A percentile compares a stretch with the other conserved stretches of the same genome.
phyloP scores from a whole-genome alignment of 176 grass and related monocot species.

The Phyllostachys edulis region DNA sequence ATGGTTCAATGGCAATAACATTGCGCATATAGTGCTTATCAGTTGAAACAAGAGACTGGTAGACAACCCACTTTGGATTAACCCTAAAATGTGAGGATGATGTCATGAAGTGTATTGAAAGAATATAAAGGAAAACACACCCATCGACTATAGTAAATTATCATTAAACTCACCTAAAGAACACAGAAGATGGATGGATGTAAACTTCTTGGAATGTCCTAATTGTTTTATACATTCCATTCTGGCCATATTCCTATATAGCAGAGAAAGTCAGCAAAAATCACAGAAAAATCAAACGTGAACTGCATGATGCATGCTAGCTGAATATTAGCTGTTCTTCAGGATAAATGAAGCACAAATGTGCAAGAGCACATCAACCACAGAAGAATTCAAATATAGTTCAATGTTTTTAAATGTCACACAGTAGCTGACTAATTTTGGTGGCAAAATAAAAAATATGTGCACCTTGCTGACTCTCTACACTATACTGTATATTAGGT shows the following conservation, averaged over 20 bases:
- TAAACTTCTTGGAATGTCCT: constrained; percentile 94
- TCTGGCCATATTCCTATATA: constrained; percentile 81
- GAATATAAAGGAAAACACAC: not conserved
- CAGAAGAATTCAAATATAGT: constrained; percentile 13
- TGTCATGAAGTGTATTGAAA: constrained; percentile 21
- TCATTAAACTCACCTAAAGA: constrained; percentile 69
- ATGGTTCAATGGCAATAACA: constrained; percentile 85
- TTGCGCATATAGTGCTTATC: constrained; percentile 97
- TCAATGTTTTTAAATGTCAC: not conserved
- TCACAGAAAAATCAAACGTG: not conserved
- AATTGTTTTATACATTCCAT: constrained; percentile 90
- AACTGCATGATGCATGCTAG: not conserved
- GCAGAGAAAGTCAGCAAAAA: constrained; percentile 14
- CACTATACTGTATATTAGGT: not conserved
- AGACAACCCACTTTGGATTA: constrained; percentile 96
- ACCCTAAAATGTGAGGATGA: constrained; percentile 52
- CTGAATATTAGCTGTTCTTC: not conserved
- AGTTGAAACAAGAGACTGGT: constrained; percentile 88
- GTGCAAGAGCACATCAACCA: not conserved
- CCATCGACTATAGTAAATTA: constrained; percentile 19
- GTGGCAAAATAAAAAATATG: not conserved
- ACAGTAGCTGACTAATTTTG: constrained; percentile 2
- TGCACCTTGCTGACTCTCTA: not conserved
- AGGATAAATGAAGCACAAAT: constrained; percentile 17
- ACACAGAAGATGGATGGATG: constrained; percentile 96